These are phyloP conservation scores for Paraphaeosphaeria sporulosa DNA, from an alignment of 2,329 filamentous ascomycete genomes.

Conservation along the genomic window DNA sequence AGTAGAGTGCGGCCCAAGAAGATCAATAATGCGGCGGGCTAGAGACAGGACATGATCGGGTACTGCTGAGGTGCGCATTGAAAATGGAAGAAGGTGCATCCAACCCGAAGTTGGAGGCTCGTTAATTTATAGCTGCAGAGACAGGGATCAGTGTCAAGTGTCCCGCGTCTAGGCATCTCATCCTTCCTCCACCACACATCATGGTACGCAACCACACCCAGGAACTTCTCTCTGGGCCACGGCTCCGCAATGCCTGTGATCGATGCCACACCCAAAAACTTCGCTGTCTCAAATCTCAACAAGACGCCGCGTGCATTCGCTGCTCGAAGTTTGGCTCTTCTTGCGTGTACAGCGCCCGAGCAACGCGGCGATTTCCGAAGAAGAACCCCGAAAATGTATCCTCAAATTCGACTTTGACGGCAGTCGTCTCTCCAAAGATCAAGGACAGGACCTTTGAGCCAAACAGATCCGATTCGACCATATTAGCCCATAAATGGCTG, in stretches of 20 bases:
- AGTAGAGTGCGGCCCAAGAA: too few species aligned
- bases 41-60: too few species aligned
- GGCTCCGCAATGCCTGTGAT: slow-evolving; percentile 14
- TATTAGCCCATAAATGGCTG: neutral
- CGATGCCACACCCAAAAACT: slow-evolving; percentile 19
- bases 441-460: neutral
- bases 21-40: too few species aligned
- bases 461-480: neutral
- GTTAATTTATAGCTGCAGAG: too few species aligned
- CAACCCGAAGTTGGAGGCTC: too few species aligned
- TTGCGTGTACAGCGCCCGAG: slow-evolving; percentile 9
- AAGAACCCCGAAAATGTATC: neutral
- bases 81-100: too few species aligned
- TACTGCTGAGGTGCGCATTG: too few species aligned
- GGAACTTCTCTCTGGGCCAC: slow-evolving; percentile 4
- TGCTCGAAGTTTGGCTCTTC: slow-evolving; percentile 7
- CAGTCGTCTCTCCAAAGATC: neutral
- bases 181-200: slow-evolving; percentile 6
- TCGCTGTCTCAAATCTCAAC: slow-evolving; percentile 16
- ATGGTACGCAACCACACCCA: slow-evolving; percentile 15
- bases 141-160: too few species aligned
- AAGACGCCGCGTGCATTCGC: slow-evolving; percentile 8
- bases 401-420: neutral
- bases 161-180: neutral
- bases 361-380: neutral